phyloP scores from a whole-genome alignment of 208 protist genomes.

The Endotrypanum monterogeii region DNA sequence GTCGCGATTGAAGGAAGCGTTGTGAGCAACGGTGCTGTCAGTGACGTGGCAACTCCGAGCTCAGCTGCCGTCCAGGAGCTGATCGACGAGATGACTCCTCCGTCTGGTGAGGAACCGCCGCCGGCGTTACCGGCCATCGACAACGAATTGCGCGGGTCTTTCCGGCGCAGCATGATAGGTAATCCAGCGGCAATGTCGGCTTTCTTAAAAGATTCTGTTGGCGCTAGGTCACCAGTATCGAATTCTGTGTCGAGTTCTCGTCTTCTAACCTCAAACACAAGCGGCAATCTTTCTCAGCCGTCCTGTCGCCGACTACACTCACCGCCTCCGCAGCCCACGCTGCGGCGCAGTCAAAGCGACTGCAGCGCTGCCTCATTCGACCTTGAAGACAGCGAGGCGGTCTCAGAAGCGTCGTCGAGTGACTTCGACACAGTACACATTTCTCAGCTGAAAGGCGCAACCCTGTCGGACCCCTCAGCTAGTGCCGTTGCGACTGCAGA shows the following conservation, averaged over 20 bases:
- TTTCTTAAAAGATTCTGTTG: background rate
- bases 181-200: background rate
- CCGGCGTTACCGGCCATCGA: conserved; percentile 25
- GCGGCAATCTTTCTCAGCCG: conserved; percentile 3
- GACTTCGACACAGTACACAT: conserved; percentile 52
- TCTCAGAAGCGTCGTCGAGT: conserved; percentile 38
- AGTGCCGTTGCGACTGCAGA: background rate
- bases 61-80: conserved; percentile 35
- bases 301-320: conserved; percentile 12
- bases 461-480: conserved; percentile 2
- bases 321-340: background rate
- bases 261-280: background rate
- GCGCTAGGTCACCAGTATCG: background rate
- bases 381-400: conserved; percentile 24
- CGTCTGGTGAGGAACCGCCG: conserved; percentile 27
- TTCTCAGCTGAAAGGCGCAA: conserved; percentile 19
- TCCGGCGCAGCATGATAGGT: conserved; percentile 36
- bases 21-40: conserved; percentile 46
- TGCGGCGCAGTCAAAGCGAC: conserved; percentile 9
- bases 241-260: background rate
- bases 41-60: conserved; percentile 34
- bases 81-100: conserved; percentile 34
- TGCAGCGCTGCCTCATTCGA: conserved; percentile 16
- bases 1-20: conserved; percentile 68
- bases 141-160: conserved; percentile 27